Percentiles rank a stretch among this genome's conserved stretches.
Evolutionary conservation across 2,329 filamentous ascomycete species (phyloP).

Genomic region (Penicillium decumbens): DNA sequence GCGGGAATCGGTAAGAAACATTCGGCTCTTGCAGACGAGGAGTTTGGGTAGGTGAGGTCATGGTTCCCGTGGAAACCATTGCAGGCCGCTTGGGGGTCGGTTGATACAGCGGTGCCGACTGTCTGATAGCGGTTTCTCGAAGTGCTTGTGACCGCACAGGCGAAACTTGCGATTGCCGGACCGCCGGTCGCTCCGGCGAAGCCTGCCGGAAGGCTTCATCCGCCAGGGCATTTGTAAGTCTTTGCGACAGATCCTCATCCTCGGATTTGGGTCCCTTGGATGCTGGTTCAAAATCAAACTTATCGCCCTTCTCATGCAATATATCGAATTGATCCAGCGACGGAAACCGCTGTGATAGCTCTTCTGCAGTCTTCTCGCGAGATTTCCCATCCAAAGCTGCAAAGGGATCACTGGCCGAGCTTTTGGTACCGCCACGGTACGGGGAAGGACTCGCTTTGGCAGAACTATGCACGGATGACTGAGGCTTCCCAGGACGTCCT

Average conservation of each 20-base stretch:
- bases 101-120: slow-evolving; percentile 36
- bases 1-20: slow-evolving; percentile 49
- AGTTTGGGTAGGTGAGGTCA: slow-evolving; percentile 59
- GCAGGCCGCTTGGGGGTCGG: slow-evolving; percentile 47
- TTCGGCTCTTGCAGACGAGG: slow-evolving; percentile 31
- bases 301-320: slow-evolving; percentile 74
- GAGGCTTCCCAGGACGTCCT: slow-evolving; percentile 62
- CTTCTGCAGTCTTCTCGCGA: slow-evolving; percentile 58
- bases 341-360: slow-evolving; percentile 79
- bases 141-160: slow-evolving; percentile 22
- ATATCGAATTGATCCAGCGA: slow-evolving; percentile 90
- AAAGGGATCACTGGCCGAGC: slow-evolving; percentile 73
- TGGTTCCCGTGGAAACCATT: slow-evolving; percentile 71
- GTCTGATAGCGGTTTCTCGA: slow-evolving; percentile 25
- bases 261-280: slow-evolving; percentile 41
- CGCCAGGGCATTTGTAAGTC: slow-evolving; percentile 69
- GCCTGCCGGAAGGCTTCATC: slow-evolving; percentile 70
- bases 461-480: slow-evolving; percentile 43
- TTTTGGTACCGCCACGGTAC: slow-evolving; percentile 49
- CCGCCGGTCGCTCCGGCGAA: slow-evolving; percentile 31
- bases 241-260: slow-evolving; percentile 57
- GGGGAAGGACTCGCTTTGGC: slow-evolving; percentile 64
- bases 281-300: slow-evolving; percentile 72
- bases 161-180: slow-evolving; percentile 26
- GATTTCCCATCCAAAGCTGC: slow-evolving; percentile 74